Base-by-base conservation (phyloP, 2,329 filamentous ascomycete genomes). In the Ceratocystis huliohia region DNA sequence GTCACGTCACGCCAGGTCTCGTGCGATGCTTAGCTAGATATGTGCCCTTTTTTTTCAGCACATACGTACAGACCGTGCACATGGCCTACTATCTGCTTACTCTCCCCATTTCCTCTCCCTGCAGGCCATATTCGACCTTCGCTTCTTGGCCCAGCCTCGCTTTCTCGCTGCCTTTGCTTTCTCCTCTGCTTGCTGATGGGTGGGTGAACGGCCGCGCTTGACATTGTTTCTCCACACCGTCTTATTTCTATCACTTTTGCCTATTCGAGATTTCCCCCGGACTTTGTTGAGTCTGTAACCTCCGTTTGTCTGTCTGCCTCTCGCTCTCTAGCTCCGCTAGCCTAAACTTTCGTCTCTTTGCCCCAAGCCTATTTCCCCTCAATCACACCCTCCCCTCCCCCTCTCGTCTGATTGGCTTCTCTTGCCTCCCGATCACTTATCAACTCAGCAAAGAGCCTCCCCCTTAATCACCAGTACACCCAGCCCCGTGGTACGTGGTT, bases 371-470 rank as follows among this genome's bases (percentile, higher is more conserved):
- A 7, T 37, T 59, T 59, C 53, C 53, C 53, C 53, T 30, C 53
- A 59, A 59, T 59, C 48, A 53, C 48, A 53, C 48, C 22, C 46
- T 20, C 20, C 13, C 10, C 53, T 30, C 22, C 10, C 28, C 7
- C 15, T 57, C 28, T 30, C 53, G 53, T 10, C n/a, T 59, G 28
- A 59, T 59, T 59, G 53, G 25, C 33, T 59, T 59, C 28, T 59
- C 25, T 22, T 59, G 10, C 53, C 53, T 30, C 28, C 15, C 28
- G 17, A 59, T n/a, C 17, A 17, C 53, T 53, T 30, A n/a, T 13
- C 28, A 30, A n/a, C 6, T 13, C 28, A 37, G 53, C 53, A 59
- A 22, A 33, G 53, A 59, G 53, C 53, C 53, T 59, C 53, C 53
- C 53, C 53, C 53, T 59, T 59, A 30, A 59, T 59, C 53, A 17